Evolutionary conservation across 306 rosid species (phyloP).

Genomic region (Arachis hypogaea): DNA sequence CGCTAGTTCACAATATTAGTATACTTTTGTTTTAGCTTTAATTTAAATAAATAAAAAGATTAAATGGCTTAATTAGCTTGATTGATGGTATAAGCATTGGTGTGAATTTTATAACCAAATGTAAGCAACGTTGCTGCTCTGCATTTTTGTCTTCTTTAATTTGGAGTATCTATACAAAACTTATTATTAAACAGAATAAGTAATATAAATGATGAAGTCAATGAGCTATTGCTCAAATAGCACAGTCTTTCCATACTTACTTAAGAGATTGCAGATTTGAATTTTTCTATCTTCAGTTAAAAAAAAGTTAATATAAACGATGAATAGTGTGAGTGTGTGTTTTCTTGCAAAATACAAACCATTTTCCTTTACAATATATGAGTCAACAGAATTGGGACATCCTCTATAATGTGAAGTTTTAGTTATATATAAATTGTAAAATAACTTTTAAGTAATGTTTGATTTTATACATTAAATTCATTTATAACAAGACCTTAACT

Average conservation of each 20-base stretch:
- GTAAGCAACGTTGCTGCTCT: neutral
- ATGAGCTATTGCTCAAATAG: no score
- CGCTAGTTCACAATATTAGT: no score
- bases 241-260: no score
- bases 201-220: no score
- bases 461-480: no score
- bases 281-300: no score
- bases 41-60: neutral
- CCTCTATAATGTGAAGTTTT: neutral
- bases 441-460: neutral
- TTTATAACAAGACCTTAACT: no score
- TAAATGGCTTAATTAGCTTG: neutral
- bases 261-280: no score
- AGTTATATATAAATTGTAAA: neutral
- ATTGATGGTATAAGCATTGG: neutral
- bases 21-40: no score
- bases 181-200: no score
- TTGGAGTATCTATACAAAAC: neutral
- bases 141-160: neutral
- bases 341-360: neutral
- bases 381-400: neutral
- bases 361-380: neutral
- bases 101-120: neutral
- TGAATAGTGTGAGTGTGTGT: no score
- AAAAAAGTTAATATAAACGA: no score